Conservation (phyloP, 495 filamentous ascomycete species). For the Neurospora discreta region DNA sequence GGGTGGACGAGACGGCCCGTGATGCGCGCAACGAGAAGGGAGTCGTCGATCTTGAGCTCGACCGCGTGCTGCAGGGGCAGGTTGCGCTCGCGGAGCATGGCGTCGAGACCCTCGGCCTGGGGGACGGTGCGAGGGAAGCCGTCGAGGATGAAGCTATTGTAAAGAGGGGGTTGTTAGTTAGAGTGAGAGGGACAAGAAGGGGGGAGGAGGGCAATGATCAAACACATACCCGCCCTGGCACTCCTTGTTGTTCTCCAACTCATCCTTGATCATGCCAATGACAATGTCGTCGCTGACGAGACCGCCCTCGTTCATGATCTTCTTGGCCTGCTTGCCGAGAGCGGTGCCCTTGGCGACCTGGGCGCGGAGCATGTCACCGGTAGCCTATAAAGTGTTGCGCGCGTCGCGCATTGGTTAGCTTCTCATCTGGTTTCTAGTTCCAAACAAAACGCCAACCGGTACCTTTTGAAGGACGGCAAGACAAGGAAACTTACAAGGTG, state of each 20-base stretch:
- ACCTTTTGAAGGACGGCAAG: neutral
- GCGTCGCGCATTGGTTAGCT: neutral
- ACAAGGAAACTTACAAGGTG: constrained; percentile 64
- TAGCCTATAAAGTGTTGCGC: constrained; percentile 50
- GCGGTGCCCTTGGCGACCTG: constrained; percentile 97
- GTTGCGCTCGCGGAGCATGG: constrained; percentile 64
- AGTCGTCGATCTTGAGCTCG: constrained; percentile 94
- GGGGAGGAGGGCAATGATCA: constrained; percentile 1
- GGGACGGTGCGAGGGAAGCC: constrained; percentile 95
- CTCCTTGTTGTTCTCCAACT: constrained; percentile 85
- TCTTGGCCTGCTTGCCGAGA: constrained; percentile 94
- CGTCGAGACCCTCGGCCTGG: constrained; percentile 88
- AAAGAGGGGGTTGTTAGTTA: constrained; percentile 1
- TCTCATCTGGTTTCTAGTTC: neutral
- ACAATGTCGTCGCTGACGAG: constrained; percentile 98
- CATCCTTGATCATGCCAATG: constrained; percentile 96
- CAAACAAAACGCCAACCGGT: neutral
- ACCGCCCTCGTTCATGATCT: constrained; percentile 99
- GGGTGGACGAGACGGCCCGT: constrained; percentile 94
- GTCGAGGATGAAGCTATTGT: constrained; percentile 86
- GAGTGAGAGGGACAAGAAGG: neutral
- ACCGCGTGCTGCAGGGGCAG: constrained; percentile 85
- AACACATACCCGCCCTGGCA: constrained; percentile 84
- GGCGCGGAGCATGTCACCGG: constrained; percentile 96
- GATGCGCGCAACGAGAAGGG: constrained; percentile 86